Evolutionary conservation across 495 filamentous ascomycete genomes (phyloP).

Genomic region (Baudoinia panamericana): DNA sequence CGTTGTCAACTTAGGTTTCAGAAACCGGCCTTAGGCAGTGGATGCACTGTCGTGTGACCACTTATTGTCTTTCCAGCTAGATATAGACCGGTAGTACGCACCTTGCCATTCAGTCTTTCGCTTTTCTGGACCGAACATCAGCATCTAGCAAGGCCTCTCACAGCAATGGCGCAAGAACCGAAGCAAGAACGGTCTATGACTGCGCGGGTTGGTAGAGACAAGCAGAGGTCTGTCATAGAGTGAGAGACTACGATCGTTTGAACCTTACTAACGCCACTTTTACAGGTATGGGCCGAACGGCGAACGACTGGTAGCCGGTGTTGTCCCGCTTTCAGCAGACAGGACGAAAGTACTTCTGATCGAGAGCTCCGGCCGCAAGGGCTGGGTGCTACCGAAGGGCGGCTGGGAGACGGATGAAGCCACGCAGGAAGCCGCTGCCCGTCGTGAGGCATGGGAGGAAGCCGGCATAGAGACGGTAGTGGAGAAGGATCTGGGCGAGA

Average conservation of each 20-base stretch:
- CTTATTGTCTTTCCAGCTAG: too few species aligned
- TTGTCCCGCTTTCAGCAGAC: constrained; percentile 69
- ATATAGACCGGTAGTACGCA: too few species aligned
- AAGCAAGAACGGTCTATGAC: constrained; percentile 28
- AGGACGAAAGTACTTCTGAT: constrained; percentile 80
- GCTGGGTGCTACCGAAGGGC: constrained; percentile 95
- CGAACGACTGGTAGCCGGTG: constrained; percentile 87
- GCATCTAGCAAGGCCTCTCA: too few species aligned
- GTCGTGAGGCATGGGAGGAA: constrained; percentile 94
- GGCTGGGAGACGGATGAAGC: constrained; percentile 93
- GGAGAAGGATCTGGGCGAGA: constrained; percentile 68
- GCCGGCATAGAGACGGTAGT: constrained; percentile 78
- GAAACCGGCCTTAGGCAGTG: too few species aligned
- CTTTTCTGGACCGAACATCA: too few species aligned
- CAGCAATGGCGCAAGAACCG: constrained; percentile 26
- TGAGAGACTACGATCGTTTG: too few species aligned
- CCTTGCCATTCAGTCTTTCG: too few species aligned
- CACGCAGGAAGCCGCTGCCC: constrained; percentile 51
- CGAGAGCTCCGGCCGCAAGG: constrained; percentile 72
- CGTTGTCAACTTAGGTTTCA: too few species aligned
- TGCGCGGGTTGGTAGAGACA: constrained; percentile 36
- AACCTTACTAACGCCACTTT: too few species aligned
- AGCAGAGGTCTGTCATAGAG: constrained; percentile 34
- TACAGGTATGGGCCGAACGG: constrained; percentile 75
- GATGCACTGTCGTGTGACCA: too few species aligned